These are phyloP conservation scores for Hymenoscyphus fraxineus DNA, from an alignment of 2,329 filamentous ascomycete genomes.

Conservation along the genomic window DNA sequence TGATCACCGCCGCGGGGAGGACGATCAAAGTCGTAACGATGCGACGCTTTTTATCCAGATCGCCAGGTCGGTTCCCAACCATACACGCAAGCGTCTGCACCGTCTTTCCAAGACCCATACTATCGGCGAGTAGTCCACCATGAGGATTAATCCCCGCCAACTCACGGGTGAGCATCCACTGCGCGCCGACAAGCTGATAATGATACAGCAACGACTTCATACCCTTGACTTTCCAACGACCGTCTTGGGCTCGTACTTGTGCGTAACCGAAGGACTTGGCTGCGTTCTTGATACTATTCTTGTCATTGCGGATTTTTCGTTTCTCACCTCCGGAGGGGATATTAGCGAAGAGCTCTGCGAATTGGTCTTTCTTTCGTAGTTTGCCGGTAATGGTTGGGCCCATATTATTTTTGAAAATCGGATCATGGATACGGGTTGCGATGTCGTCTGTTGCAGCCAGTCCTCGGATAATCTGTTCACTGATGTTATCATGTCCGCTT, in stretches of 20 bases:
- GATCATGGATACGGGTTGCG: conserved; percentile 23
- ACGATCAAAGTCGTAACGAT: conserved; percentile 32
- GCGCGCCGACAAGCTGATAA: conserved; percentile 49
- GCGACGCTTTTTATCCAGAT: conserved; percentile 34
- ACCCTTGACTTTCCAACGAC: conserved; percentile 44
- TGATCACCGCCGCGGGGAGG: conserved; percentile 28
- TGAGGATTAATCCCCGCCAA: conserved; percentile 34
- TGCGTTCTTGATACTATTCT: conserved; percentile 37
- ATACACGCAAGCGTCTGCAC: conserved; percentile 43
- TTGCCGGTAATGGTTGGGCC: conserved; percentile 22
- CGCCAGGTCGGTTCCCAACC: conserved; percentile 38
- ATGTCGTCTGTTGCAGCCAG: conserved; percentile 25
- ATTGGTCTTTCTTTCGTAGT: conserved; percentile 24
- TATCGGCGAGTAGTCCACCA: conserved; percentile 58
- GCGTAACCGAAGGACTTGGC: conserved; percentile 41
- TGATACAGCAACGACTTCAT: conserved; percentile 44
- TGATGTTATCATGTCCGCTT: conserved; percentile 19
- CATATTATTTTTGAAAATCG: conserved; percentile 18
- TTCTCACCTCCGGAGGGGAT: conserved; percentile 25
- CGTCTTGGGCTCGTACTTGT: conserved; percentile 33
- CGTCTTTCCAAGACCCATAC: conserved; percentile 65
- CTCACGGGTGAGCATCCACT: conserved; percentile 55
- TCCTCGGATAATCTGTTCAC: conserved; percentile 22
- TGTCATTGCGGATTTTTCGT: conserved; percentile 33
- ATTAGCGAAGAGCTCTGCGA: conserved; percentile 27